phyloP scores from a whole-genome alignment of 768 basidiomycete genomes.

The Tylopilus rubrobrunneus region DNA sequence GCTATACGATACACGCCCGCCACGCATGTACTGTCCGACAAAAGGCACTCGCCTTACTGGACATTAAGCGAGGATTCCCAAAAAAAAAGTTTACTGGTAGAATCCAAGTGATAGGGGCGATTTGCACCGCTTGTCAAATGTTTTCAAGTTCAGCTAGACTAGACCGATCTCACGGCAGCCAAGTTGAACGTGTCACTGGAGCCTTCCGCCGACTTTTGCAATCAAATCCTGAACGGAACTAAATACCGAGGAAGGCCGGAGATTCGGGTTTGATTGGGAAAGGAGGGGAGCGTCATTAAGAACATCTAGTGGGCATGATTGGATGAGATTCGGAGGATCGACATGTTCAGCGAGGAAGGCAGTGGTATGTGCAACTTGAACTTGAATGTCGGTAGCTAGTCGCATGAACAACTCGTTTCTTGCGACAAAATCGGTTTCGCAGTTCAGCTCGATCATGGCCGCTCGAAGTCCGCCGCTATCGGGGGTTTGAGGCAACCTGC shows the following conservation, averaged over 20 bases:
- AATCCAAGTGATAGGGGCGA: no score
- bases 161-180: no score
- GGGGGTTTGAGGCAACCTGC: conserved; percentile 37
- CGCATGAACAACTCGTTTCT: conserved; percentile 77
- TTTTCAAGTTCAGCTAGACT: no score
- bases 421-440: conserved; percentile 96
- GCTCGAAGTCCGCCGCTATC: conserved; percentile 57
- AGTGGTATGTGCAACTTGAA: conserved; percentile 81
- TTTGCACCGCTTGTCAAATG: no score
- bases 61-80: no score
- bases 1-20: no score
- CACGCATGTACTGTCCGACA: no score
- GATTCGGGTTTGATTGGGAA: conserved; percentile 27
- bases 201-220: conserved; percentile 77
- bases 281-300: conserved; percentile 69
- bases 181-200: no score
- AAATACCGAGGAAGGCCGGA: conserved; percentile 48
- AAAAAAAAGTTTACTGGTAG: no score
- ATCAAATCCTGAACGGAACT: conserved; percentile 66
- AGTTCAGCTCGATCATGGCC: conserved; percentile 88
- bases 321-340: conserved; percentile 36
- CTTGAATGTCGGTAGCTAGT: conserved; percentile 70
- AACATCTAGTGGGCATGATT: conserved; percentile 47
- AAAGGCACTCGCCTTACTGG: no score
- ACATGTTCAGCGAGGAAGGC: conserved; percentile 59